Base-by-base conservation (phyloP, 1,139 yeast species). In the Yamadazyma atlantica region DNA sequence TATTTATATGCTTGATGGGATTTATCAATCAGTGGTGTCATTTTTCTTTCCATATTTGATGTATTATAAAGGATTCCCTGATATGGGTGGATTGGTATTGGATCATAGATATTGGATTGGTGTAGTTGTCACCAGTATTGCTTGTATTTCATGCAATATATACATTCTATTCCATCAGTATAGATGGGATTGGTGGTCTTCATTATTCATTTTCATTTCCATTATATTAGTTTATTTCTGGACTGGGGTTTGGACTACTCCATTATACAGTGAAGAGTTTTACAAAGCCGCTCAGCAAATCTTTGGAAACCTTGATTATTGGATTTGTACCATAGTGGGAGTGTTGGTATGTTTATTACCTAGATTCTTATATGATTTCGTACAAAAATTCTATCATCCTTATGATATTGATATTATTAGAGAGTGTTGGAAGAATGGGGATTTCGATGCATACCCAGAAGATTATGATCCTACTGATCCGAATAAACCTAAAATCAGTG, bases 161-260 rank as follows among this genome's bases (percentile, higher is more conserved):
- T 90, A 85, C 64, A 82, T 92, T 36, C 56, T 88, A 53, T 62
- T 85, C 49, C 95, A 89, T 57, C 95, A 88, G 62, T 80, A 80
- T 57, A 75, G 95, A 55, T 92, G 98, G 98, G 98, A 92, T 63
- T 88, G 95, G 95, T 66, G 88, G 39, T 79, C 90, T 4, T 51
- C 73, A 14, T 55, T 85, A 38, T 73, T 87, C 53, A 77, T 80
- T 41, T 64, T 66, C 8, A 54, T 90, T 31, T 85, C 96, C 6
- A 75, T 80, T 40, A 54, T 89, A 42, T 54, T 89, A 34, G 70
- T 88, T 34, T 85, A 80, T 59, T 81, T 79, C 40, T 90, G 97
- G 97, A 82, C 96, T 1, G 96, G 96, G 35, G 70, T 90, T 35
- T 92, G 96, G 90, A 79, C 96, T 1, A 49, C 60, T 9, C 59